These are phyloP conservation scores for Microdochium trichocladiopsis DNA, from an alignment of 2,329 filamentous ascomycete species.

Conservation along the genomic window DNA sequence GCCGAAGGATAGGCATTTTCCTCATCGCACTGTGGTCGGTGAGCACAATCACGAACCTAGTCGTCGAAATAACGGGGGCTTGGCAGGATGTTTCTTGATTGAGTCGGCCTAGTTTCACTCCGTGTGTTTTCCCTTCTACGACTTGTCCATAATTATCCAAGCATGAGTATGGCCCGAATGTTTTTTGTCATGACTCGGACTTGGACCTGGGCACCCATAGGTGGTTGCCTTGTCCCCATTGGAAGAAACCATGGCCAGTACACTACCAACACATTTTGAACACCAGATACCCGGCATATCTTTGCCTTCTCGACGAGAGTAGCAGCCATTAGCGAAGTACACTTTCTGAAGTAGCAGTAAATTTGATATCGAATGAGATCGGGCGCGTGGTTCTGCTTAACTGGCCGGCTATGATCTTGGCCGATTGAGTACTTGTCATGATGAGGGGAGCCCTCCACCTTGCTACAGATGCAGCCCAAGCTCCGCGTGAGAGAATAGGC, in stretches of 20 bases:
- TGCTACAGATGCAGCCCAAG: too few relatives aligned
- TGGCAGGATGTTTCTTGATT: slow-evolving; percentile 23
- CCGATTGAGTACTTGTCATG: too few relatives aligned
- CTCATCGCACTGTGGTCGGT: slow-evolving; percentile 74
- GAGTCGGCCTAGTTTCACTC: too few relatives aligned
- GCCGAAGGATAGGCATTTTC: slow-evolving; percentile 70
- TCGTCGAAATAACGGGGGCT: slow-evolving; percentile 63
- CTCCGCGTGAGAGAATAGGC: neutral
- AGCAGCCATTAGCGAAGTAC: neutral
- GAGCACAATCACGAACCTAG: slow-evolving; percentile 75
- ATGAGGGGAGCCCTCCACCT: too few relatives aligned
- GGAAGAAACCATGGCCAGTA: too few relatives aligned
- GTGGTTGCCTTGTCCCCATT: too few relatives aligned
- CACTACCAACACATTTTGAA: neutral
- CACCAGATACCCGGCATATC: slow-evolving; percentile 1
- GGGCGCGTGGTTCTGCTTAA: too few relatives aligned
- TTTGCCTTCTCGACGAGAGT: neutral
- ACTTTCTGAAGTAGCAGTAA: neutral
- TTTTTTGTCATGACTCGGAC: neutral
- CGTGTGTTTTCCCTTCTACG: too few relatives aligned
- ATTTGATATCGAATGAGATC: too few relatives aligned
- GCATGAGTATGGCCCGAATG: too few relatives aligned
- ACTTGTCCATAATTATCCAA: too few relatives aligned
- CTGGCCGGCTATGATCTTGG: too few relatives aligned
- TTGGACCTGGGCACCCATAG: neutral